These are phyloP conservation scores for Solanum chmielewskii DNA, from an alignment of 257 asterid genomes.

Conservation along the genomic window DNA sequence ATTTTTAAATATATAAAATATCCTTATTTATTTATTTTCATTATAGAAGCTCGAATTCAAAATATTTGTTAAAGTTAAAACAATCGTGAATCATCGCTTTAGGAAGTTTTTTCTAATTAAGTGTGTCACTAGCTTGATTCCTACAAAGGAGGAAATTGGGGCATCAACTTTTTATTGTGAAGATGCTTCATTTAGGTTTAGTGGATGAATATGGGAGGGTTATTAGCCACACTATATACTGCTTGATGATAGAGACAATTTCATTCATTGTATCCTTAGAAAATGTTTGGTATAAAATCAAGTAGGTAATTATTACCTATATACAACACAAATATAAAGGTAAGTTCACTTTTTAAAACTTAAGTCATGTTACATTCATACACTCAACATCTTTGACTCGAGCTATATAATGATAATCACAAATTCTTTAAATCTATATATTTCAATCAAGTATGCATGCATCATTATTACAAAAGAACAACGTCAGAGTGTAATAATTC, in stretches of 20 bases:
- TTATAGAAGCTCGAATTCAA: neutral
- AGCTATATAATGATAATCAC: neutral
- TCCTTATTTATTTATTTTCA: fast-evolving
- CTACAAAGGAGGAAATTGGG: neutral
- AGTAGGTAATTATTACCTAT: neutral
- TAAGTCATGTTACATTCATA: neutral
- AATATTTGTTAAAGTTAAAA: too few species aligned
- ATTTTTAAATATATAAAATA: neutral
- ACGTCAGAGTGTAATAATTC: neutral
- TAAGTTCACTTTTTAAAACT: neutral
- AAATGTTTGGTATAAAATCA: neutral
- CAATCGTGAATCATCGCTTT: neutral
- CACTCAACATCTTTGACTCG: neutral
- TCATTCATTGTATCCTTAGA: neutral
- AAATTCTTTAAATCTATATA: neutral
- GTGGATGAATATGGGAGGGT: neutral
- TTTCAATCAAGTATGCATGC: neutral
- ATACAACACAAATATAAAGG: neutral
- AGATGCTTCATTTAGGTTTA: neutral
- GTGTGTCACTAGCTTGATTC: neutral
- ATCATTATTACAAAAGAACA: neutral
- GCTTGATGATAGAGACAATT: neutral
- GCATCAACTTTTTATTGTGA: neutral
- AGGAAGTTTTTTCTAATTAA: neutral
- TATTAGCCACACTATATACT: neutral